phyloP scores from a whole-genome alignment of 106 monocot species.

The Dendrobium officinale region DNA sequence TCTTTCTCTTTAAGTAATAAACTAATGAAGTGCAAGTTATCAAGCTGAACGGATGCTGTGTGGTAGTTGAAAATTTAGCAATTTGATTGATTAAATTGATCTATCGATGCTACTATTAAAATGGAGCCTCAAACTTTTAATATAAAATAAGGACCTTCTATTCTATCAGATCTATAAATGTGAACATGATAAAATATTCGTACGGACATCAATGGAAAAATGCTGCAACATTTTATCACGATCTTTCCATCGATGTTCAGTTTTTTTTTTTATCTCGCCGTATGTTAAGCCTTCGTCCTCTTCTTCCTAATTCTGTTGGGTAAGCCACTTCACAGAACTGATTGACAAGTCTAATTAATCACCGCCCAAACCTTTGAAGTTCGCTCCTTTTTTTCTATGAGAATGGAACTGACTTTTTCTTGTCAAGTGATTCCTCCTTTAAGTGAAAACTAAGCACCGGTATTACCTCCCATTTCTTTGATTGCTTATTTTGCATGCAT shows the following conservation, averaged over 20 bases:
- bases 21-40: neutral
- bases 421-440: too few relatives aligned
- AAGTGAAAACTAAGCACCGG: too few relatives aligned
- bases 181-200: neutral
- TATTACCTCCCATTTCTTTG: neutral
- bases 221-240: neutral
- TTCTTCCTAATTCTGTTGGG: neutral
- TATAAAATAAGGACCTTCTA: neutral
- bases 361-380: neutral
- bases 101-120: neutral
- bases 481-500: neutral
- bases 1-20: neutral
- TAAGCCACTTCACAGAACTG: neutral
- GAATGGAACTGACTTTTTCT: too few relatives aligned
- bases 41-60: neutral
- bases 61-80: neutral
- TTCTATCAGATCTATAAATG: neutral
- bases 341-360: neutral
- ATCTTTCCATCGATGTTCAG: neutral
- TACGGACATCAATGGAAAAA: neutral
- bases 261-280: too few relatives aligned
- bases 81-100: neutral
- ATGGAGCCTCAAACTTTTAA: neutral
- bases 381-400: neutral
- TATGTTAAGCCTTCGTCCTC: neutral